Base-by-base conservation (phyloP, 306 rosid species). In the Acacia crassicarpa region DNA sequence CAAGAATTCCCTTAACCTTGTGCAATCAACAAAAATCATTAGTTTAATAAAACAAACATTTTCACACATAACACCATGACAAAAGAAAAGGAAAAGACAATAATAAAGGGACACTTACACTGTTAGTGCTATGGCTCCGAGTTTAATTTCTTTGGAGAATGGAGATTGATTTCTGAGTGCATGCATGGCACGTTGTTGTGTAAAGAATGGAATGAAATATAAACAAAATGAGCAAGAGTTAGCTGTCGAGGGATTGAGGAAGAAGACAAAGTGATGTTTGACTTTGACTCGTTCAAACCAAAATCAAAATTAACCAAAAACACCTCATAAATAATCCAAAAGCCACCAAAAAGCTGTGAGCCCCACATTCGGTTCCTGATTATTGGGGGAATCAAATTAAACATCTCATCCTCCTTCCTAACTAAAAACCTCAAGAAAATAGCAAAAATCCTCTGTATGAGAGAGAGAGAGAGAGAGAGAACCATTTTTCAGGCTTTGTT, bases 261-360 rank as follows among this genome's bases (percentile, higher is more conserved):
- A 10, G 65, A 33, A 7, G 67, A 59, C 4, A 33, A 33, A 20
- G 74, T 41, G 11, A 40, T 38, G 41, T 38, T 38, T 38, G 41
- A 38, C 41, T 40, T 68, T 85, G 91, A 88, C 91, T 40, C 33
- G 63, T 87, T 87, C 91, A 85, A 82, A 77, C n/a, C 38, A 80
- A 80, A 63, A 23, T 45, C 13, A 15, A 23, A 23, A 22, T 78
- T 4, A 62, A 66, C 65, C 74, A 30, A 77, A 48, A n/a, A 5
- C 45, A 9, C 19, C 78, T 49, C 51, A 85, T 51, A 72, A 82
- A 59, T 72, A 59, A 67, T 22, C 44, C 68, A 27, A 45, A 11
- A 48, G 59, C 45, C 38, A 38, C 25, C 45, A 32, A 33, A 68
- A 82, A 8, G 67, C 17, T n/a, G 49, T 14, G 3, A 54, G 73